Evolutionary conservation across 345 rosid species (phyloP), one percentile per base, ranked within the genome.

Genomic region (Carallia pectinifolia): DNA sequence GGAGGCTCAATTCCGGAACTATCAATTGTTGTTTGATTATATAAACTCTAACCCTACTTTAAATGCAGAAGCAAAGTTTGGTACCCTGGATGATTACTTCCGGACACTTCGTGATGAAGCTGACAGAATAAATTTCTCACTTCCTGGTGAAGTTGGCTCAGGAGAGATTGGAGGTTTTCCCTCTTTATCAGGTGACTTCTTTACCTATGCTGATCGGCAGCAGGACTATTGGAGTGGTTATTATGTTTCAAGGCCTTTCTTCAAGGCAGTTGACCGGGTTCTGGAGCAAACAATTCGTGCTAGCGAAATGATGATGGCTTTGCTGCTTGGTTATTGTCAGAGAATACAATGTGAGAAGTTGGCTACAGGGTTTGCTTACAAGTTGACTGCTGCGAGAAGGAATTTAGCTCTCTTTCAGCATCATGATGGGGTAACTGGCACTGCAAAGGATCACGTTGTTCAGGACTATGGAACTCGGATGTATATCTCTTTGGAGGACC

Each of bases 161-260:
- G 84, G 76, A 73, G 83, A 84, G 78, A 68, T 95, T 73, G 88
- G 67, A 44, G 98, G 99, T 66, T 95, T 95, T 82, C 98, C 99
- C 72, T 95, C 99, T 73, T 85, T 95, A 18, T 85, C 96, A 8
- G 99, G 99, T 47, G 99, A 95, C 74, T 95, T 95, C 83, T 95
- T 95, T 78, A 95, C 99, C 61, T 95, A 95, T 70, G 84, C 99
- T 61, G 99, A 95, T 74, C 78, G 98, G 76, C 81, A 95, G 67
- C 90, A 90, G 68, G 98, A 95, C 78, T 92, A 95, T 68, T 92
- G 99, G 99, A 95, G 99, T 81, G 99, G 99, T 64, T 95, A 95
- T 84, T 95, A 95, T 72, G 96, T 92, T 56, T 95, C 99, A 52
- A 89, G 99, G 74, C 99, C 99, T 59, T 92, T 95, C 75, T 95